These are phyloP conservation scores for Fennellomyces sp. DNA, from an alignment of 371 early-diverging fungal genomes.

Conservation along the genomic window DNA sequence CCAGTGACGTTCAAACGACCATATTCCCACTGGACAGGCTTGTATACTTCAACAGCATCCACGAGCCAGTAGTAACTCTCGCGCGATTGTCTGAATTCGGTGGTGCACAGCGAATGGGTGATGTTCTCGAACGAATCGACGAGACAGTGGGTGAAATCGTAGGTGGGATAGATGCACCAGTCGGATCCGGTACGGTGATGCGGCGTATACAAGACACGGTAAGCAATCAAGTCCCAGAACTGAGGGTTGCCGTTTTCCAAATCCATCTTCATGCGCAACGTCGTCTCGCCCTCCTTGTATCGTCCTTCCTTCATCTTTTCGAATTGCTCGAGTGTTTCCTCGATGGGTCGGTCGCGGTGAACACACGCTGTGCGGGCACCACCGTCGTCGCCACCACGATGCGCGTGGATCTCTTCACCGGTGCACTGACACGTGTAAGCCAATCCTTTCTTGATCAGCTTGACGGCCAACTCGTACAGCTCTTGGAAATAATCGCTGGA, in stretches of 20 bases:
- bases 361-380: conserved; percentile 90
- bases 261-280: conserved; percentile 99
- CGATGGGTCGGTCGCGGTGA: conserved; percentile 93
- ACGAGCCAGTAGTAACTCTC: conserved; percentile 99
- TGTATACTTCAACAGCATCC: conserved; percentile 98
- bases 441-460: conserved; percentile 89
- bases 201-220: conserved; percentile 91
- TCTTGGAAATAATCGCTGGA: conserved; percentile 98
- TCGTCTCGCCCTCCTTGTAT: conserved; percentile 93
- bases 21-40: conserved; percentile 99
- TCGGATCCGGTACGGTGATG: conserved; percentile 93
- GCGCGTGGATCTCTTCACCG: conserved; percentile 89
- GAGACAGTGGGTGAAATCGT: conserved; percentile 99
- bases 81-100: conserved; percentile 96
- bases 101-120: conserved; percentile 99
- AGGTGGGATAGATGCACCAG: conserved; percentile 99
- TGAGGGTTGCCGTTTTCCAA: conserved; percentile 95
- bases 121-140: conserved; percentile 99
- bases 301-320: conserved; percentile 98
- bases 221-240: conserved; percentile 99
- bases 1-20: conserved; percentile 96
- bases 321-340: conserved; percentile 94
- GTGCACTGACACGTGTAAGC: conserved; percentile 99
- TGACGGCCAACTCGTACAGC: conserved; percentile 91
- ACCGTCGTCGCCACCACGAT: conserved; percentile 89